Percentiles rank a stretch among this genome's conserved stretches.
phyloP scores from a whole-genome alignment of 73 alveolate species.

The Uronychia setigera region DNA sequence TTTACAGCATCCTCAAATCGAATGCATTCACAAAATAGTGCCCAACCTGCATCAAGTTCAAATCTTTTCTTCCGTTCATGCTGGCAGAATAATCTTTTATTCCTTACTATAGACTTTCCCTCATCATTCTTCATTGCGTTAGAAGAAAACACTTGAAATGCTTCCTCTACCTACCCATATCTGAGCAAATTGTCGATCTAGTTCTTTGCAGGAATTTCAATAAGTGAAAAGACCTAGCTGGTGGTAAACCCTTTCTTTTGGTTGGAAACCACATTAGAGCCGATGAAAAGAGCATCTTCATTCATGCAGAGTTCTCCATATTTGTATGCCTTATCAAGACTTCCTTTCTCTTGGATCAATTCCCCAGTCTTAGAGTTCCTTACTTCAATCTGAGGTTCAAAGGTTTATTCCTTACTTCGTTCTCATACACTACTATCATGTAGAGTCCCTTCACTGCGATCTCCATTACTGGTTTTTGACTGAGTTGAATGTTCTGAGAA shows the following conservation, averaged over 20 bases:
- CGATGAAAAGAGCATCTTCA: background rate
- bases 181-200: background rate
- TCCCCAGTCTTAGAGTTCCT: background rate
- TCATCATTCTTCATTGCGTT: background rate
- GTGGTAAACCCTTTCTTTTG: background rate
- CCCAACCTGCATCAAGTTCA: conserved; percentile 63
- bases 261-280: background rate
- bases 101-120: background rate
- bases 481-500: background rate
- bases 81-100: background rate
- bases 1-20: conserved; percentile 42
- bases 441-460: background rate
- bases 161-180: background rate
- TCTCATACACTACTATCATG: background rate
- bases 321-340: background rate
- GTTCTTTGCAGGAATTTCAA: background rate
- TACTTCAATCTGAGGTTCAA: background rate
- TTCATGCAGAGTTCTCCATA: background rate
- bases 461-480: background rate
- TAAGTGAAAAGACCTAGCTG: background rate
- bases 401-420: background rate
- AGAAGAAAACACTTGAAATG: background rate
- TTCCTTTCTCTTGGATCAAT: background rate
- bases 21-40: conserved; percentile 10
- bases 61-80: conserved; percentile 28